Evolutionary conservation across 805 yeast genomes (phyloP).

Genomic region (Pichia kluyveri): DNA sequence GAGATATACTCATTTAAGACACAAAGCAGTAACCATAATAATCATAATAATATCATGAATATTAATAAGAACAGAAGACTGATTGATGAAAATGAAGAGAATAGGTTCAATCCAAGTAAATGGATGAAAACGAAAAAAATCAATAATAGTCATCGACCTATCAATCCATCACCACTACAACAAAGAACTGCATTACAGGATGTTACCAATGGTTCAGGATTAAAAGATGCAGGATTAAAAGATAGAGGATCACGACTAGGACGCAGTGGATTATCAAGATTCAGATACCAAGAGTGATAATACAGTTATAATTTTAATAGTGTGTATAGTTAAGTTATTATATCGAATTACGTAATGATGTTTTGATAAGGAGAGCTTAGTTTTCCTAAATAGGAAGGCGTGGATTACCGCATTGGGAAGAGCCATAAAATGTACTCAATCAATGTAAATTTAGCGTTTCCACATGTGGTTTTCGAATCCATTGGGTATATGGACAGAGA

Average conservation of each 20-base stretch:
- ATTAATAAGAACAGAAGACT: not conserved
- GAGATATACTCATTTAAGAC: constrained; percentile 10
- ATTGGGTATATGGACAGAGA: too few species aligned
- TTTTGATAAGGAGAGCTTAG: not conserved
- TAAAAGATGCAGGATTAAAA: too few species aligned
- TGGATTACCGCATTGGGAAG: not conserved
- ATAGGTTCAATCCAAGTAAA: constrained; percentile 6
- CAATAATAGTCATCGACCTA: not conserved
- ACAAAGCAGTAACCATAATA: not conserved
- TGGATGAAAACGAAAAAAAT: constrained; percentile 1
- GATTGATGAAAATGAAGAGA: not conserved
- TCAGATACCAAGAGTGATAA: not conserved
- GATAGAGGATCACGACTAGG: not conserved
- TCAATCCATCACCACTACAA: constrained; percentile 8
- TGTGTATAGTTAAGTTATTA: too few species aligned
- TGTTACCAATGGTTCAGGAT: not conserved
- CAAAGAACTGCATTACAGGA: constrained; percentile 3
- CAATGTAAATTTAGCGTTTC: too few species aligned
- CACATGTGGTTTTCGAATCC: too few species aligned
- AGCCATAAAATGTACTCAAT: too few species aligned
- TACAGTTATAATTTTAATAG: not conserved
- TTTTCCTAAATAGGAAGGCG: not conserved
- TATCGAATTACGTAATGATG: not conserved
- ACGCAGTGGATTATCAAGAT: not conserved
- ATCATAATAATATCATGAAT: not conserved